phyloP scores from a whole-genome alignment of 108 stramenopile species.

The Cyclotella atomus region DNA sequence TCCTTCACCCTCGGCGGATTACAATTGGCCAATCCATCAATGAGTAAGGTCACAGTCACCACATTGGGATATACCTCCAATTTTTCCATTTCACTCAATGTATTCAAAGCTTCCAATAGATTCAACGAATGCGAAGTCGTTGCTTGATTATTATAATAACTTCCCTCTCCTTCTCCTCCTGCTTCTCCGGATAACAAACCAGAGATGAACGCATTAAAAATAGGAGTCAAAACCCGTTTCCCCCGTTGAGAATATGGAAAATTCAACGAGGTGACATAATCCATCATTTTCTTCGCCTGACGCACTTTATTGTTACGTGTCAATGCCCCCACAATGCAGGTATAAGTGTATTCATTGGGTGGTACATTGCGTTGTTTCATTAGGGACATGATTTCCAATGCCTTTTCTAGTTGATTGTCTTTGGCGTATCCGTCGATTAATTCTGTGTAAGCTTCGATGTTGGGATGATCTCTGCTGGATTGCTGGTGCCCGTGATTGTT shows the following conservation, averaged over 20 bases:
- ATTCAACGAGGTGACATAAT: constrained; percentile 37
- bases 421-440: constrained; percentile 79
- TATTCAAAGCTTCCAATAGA: constrained; percentile 57
- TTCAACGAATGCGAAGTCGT: constrained; percentile 19
- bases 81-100: constrained; percentile 64
- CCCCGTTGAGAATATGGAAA: too few species aligned
- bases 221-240: constrained; percentile 38
- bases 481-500: too few species aligned
- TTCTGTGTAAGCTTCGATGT: constrained; percentile 87
- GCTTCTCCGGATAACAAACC: constrained; percentile 48
- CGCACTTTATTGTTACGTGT: constrained; percentile 61
- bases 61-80: constrained; percentile 62
- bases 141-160: too few species aligned
- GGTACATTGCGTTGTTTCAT: constrained; percentile 68
- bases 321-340: constrained; percentile 75
- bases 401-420: constrained; percentile 61
- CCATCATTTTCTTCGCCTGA: constrained; percentile 66
- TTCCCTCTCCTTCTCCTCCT: constrained; percentile 1
- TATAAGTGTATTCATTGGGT: constrained; percentile 80
- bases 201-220: constrained; percentile 80
- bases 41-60: constrained; percentile 59
- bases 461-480: constrained; percentile 73
- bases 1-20: constrained; percentile 63
- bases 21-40: constrained; percentile 75
- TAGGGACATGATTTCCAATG: constrained; percentile 49